Conservation (phyloP, 2,329 filamentous ascomycete genomes). For the Exserohilum turcica region DNA sequence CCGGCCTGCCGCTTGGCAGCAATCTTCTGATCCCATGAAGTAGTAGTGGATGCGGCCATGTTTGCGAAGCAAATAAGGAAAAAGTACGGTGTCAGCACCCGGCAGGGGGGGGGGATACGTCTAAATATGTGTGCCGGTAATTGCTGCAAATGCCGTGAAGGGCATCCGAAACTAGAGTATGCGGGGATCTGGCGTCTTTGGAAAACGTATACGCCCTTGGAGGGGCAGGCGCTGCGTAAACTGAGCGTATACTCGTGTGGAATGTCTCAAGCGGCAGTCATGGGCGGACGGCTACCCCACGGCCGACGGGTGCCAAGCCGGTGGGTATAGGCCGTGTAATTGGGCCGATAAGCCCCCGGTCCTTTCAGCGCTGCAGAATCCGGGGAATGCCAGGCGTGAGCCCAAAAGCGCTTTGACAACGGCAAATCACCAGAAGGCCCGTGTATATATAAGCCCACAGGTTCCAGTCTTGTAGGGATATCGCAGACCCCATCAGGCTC, state of each 20-base stretch:
- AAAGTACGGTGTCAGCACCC: neutral
- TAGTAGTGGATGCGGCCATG: neutral
- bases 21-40: conserved; percentile 6
- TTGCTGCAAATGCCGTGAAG: neutral
- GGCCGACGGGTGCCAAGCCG: conserved; percentile 7
- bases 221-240: neutral
- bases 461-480: neutral
- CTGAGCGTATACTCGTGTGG: neutral
- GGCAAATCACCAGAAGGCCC: neutral
- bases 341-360: neutral
- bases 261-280: conserved; percentile 2
- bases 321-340: neutral
- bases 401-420: neutral
- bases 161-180: neutral
- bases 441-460: conserved; percentile 1
- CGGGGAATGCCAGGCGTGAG: neutral
- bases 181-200: neutral
- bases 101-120: neutral
- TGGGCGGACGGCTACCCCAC: conserved; percentile 1
- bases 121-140: neutral
- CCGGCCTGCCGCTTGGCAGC: conserved; percentile 1
- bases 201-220: neutral
- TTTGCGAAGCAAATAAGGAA: neutral
- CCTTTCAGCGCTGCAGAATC: neutral
- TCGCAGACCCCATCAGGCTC: neutral